These are phyloP conservation scores for Ophiostoma triangulosporum DNA, from an alignment of 2,329 filamentous ascomycete genomes.

Conservation along the genomic window DNA sequence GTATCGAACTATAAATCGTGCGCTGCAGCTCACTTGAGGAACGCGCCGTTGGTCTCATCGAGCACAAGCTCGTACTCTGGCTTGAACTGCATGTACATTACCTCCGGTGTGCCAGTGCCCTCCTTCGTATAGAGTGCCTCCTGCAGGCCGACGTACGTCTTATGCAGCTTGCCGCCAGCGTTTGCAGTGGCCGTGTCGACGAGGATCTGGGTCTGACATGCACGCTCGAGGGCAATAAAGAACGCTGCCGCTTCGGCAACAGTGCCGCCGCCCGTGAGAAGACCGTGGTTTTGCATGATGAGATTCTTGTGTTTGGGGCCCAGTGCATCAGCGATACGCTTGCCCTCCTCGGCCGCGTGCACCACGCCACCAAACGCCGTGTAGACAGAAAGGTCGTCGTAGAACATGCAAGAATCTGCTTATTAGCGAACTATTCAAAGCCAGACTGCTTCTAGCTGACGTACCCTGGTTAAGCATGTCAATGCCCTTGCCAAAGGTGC, in stretches of 20 bases:
- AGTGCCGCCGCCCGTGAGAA: constrained; percentile 44
- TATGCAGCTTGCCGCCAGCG: constrained; percentile 16
- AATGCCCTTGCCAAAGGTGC: constrained; percentile 36
- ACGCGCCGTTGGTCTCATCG: background rate
- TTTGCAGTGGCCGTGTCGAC: constrained; percentile 31
- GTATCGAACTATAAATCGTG: too few relatives aligned
- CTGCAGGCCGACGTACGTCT: constrained; percentile 21
- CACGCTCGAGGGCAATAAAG: constrained; percentile 47
- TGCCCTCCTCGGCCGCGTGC: constrained; percentile 40
- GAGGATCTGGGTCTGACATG: constrained; percentile 50
- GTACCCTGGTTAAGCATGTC: constrained; percentile 49
- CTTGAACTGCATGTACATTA: constrained; percentile 1
- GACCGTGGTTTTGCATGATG: constrained; percentile 47
- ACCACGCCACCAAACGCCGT: constrained; percentile 46
- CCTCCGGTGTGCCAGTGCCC: background rate
- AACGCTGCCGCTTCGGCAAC: constrained; percentile 51
- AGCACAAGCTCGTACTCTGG: background rate
- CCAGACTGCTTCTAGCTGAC: background rate
- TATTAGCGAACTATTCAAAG: background rate
- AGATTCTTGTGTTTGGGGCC: constrained; percentile 33
- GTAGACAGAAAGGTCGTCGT: constrained; percentile 43
- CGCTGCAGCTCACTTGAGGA: background rate
- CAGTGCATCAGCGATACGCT: constrained; percentile 30
- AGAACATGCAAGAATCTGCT: constrained; percentile 30
- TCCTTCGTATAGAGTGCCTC: constrained; percentile 20